Evolutionary conservation across 1,139 yeast genomes (phyloP).

Genomic region (Chernovozyma sophiae-reginae): DNA sequence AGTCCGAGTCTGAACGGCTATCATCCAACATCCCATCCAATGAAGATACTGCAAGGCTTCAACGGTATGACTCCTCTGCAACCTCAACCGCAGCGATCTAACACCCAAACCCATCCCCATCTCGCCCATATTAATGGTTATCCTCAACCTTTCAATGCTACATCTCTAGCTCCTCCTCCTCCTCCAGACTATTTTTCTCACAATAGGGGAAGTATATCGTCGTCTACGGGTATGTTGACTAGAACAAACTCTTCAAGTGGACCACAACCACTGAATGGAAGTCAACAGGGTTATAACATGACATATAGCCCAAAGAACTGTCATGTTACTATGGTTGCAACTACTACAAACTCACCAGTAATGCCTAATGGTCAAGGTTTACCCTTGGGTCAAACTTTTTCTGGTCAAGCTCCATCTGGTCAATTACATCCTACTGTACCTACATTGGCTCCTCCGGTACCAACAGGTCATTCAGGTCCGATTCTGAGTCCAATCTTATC

Average conservation of each 20-base stretch:
- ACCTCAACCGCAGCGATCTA: conserved; percentile 4
- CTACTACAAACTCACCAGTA: neutral
- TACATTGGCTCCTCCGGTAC: neutral
- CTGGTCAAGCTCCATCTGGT: too few relatives aligned
- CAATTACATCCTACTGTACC: too few relatives aligned
- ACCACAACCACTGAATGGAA: neutral
- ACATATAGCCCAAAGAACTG: neutral
- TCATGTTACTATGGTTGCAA: neutral
- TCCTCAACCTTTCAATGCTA: too few relatives aligned
- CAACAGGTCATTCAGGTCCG: neutral
- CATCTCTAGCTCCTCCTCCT: conserved; percentile 7
- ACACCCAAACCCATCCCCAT: too few relatives aligned
- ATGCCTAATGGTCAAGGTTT: neutral
- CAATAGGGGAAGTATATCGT: conserved; percentile 4
- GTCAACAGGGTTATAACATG: neutral
- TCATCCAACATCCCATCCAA: too few relatives aligned
- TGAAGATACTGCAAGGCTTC: too few relatives aligned
- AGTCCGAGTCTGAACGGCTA: neutral
- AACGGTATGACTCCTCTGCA: too few relatives aligned
- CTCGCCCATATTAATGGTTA: too few relatives aligned
- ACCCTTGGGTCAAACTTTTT: too few relatives aligned
- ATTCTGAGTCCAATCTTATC: neutral
- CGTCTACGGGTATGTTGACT: conserved; percentile 4
- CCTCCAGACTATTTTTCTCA: conserved; percentile 5
- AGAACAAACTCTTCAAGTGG: conserved; percentile 6